Conservation (phyloP, 2,329 filamentous ascomycete species). For the Cordyceps tenuipes region DNA sequence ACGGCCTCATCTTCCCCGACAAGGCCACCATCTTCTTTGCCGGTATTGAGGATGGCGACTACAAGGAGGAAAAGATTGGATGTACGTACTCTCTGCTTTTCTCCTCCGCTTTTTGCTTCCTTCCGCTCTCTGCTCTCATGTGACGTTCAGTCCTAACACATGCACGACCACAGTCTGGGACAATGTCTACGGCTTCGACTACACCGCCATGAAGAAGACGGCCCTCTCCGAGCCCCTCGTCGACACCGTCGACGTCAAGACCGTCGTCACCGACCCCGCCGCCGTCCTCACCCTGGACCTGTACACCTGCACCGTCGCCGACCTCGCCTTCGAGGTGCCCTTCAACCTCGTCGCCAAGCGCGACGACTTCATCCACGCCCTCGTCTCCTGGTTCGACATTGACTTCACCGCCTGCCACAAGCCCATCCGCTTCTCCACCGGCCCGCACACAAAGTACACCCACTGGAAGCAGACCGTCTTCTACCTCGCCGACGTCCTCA, state of each 20-base stretch:
- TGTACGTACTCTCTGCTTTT: constrained; percentile 48
- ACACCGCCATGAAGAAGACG: constrained; percentile 84
- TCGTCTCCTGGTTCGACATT: constrained; percentile 99
- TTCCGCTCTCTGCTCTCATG: background rate
- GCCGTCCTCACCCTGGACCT: constrained; percentile 82
- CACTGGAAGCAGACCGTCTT: constrained; percentile 99
- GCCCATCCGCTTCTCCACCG: constrained; percentile 91
- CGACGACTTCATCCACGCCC: constrained; percentile 90
- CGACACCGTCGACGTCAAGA: constrained; percentile 95
- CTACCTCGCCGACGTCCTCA: constrained; percentile 89
- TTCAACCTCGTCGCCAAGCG: constrained; percentile 72
- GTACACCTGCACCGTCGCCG: constrained; percentile 76
- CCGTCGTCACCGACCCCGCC: constrained; percentile 86
- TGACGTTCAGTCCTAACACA: background rate
- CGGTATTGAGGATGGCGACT: constrained; percentile 96
- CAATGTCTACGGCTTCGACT: constrained; percentile 97
- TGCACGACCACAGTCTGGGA: constrained; percentile 75
- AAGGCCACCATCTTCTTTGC: constrained; percentile 97
- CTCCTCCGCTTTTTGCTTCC: background rate
- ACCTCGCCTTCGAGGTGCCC: constrained; percentile 74
- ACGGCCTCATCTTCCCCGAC: constrained; percentile 94
- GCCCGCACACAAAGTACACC: constrained; percentile 97
- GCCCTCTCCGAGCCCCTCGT: constrained; percentile 93
- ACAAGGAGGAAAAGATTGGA: constrained; percentile 99
- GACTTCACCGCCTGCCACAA: constrained; percentile 98